Conservation (phyloP, 2,329 filamentous ascomycete genomes). For the Fusarium siculi region DNA sequence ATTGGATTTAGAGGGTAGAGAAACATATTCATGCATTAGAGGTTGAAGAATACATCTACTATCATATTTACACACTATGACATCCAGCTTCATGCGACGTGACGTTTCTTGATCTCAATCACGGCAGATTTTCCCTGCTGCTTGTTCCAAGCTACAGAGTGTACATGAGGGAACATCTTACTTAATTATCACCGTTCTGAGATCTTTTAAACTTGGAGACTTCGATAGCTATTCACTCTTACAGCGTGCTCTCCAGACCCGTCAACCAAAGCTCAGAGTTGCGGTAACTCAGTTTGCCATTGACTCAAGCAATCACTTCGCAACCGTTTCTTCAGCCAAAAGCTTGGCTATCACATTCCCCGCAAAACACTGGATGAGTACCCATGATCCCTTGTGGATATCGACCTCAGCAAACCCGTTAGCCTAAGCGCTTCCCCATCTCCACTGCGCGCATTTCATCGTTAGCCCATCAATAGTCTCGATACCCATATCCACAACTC, state of each 20-base stretch:
- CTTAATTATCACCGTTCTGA: accelerated
- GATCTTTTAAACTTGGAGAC: background rate
- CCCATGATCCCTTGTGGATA: background rate
- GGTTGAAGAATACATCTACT: slow-evolving; percentile 5
- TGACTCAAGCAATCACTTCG: background rate
- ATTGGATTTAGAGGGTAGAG: slow-evolving; percentile 6
- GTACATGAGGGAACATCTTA: accelerated
- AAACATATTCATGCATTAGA: background rate
- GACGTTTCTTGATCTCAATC: background rate
- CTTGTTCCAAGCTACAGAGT: background rate
- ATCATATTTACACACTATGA: background rate
- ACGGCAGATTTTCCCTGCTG: background rate
- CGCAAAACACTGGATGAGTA: background rate
- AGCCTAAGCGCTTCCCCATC: background rate
- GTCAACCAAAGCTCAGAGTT: background rate
- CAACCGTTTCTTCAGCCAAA: background rate
- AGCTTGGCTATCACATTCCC: background rate
- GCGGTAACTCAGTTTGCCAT: background rate
- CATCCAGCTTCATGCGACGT: accelerated
- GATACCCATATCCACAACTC: background rate
- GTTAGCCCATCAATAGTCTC: background rate
- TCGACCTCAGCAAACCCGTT: background rate
- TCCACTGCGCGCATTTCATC: background rate
- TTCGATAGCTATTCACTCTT: too few relatives aligned
- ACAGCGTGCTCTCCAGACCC: too few relatives aligned